Evolutionary conservation across 2,329 filamentous ascomycete species (phyloP), one percentile per base, ranked within the genome.

Genomic region (Dothideomycetes sp.): DNA sequence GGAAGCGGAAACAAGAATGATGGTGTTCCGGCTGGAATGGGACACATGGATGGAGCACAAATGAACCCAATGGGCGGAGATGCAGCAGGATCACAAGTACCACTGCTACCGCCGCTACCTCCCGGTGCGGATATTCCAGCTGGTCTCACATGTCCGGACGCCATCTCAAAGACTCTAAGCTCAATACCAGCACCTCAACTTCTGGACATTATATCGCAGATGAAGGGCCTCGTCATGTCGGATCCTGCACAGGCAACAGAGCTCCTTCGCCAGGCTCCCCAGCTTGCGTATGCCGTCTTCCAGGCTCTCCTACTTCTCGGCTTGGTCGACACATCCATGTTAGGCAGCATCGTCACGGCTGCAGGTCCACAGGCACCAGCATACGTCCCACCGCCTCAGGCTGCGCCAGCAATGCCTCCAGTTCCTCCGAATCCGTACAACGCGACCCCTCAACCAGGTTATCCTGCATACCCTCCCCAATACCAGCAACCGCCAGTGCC

Each of bases 211-310:
- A 76, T 98, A 44, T 79, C 81, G 7, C 88, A 96, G 60, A 93
- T 96, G 84, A 96, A 96, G 64, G 76, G 79, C 3, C 70, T 96
- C 10, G 85, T 85, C n/a, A 76, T 78, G 37, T 76, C 73, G 17
- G 87, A 96, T 51, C 87, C 89, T 2, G 72, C 74, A 15, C 83
- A 86, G 55, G 88, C 88, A 3, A 87, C 81, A 0, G 85, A 94
- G 55, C 77, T 96, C 31, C 75, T 98, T 31, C 73, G 81, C 46
- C 82, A 89, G 64, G 87, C 88, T 2, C 91, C 91, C 0, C 91
- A 98, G 63, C 77, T 98, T 33, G 79, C 85, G 4, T 96, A 94
- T 54, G 91, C 91, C 42, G 82, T 96, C 49, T 96, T 96, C 65
- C 89, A 96, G 63, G 84, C 88, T 17, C 73, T 96, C 8, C 75